phyloP scores from a whole-genome alignment of 129 eudicot genomes.

The Gnaphalium uliginosum region DNA sequence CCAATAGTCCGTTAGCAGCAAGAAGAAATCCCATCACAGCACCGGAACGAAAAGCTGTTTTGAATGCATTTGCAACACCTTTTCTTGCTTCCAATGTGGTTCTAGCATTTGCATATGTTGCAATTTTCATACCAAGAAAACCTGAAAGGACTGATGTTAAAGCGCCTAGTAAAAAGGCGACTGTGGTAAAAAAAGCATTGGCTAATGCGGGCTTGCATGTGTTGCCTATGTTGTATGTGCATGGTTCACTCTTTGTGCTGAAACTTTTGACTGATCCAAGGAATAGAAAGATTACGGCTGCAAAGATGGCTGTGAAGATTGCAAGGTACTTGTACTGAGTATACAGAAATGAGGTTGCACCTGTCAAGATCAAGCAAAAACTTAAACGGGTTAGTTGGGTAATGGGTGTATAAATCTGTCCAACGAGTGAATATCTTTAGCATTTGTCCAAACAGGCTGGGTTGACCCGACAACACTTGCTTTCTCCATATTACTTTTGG shows the following conservation, averaged over 20 bases:
- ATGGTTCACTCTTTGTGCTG: conserved; percentile 51
- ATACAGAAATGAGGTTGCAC: conserved; percentile 57
- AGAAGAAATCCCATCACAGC: conserved; percentile 44
- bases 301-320: conserved; percentile 39
- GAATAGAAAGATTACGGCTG: conserved; percentile 43
- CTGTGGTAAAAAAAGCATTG: conserved; percentile 49
- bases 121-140: conserved; percentile 51
- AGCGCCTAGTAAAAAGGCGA: conserved; percentile 50
- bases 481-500: too few relatives aligned
- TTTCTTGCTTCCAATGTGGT: conserved; percentile 58
- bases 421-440: neutral
- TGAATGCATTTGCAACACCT: conserved; percentile 48
- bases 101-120: conserved; percentile 46
- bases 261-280: conserved; percentile 57
- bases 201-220: conserved; percentile 58
- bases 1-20: conserved; percentile 55
- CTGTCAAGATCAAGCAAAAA: conserved; percentile 27
- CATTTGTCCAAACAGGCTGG: too few relatives aligned
- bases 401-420: neutral
- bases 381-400: neutral
- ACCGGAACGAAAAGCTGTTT: conserved; percentile 44
- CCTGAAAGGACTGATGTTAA: conserved; percentile 57
- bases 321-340: conserved; percentile 58
- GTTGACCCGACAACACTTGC: too few relatives aligned
- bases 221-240: conserved; percentile 48